Evolutionary conservation across 495 filamentous ascomycete genomes (phyloP).

Genomic region (Letharia columbiana): DNA sequence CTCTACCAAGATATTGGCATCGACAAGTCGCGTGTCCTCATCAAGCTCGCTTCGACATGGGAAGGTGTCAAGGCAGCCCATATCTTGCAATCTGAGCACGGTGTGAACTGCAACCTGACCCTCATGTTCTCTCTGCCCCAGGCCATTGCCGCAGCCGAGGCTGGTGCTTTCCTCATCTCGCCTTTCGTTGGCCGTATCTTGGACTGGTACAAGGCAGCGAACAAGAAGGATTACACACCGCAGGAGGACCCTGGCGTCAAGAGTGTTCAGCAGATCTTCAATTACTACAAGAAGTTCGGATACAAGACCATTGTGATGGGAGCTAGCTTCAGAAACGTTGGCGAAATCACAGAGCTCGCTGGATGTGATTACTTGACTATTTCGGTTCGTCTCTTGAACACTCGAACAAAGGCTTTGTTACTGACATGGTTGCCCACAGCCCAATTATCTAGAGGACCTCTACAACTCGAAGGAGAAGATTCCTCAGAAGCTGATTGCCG

Average conservation of each 20-base stretch:
- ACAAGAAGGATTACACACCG: conserved; percentile 83
- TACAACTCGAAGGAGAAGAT: conserved; percentile 69
- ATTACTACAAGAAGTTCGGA: conserved; percentile 99
- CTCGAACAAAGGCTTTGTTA: neutral
- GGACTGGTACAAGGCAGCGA: conserved; percentile 97
- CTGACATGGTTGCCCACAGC: conserved; percentile 39
- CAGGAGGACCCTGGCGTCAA: conserved; percentile 94
- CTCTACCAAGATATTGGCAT: conserved; percentile 90
- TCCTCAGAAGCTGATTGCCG: conserved; percentile 84
- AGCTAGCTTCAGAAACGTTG: conserved; percentile 89
- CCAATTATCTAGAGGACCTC: conserved; percentile 88
- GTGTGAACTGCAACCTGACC: conserved; percentile 96
- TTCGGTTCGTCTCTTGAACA: conserved; percentile 43
- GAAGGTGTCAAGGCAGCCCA: conserved; percentile 98
- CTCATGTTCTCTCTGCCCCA: conserved; percentile 97
- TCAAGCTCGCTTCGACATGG: conserved; percentile 56
- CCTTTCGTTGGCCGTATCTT: conserved; percentile 99
- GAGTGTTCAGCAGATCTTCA: conserved; percentile 92
- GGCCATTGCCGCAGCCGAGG: conserved; percentile 94
- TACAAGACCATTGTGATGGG: conserved; percentile 99
- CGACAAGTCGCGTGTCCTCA: conserved; percentile 76
- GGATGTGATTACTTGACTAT: conserved; percentile 99
- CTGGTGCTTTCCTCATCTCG: conserved; percentile 96
- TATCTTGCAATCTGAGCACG: conserved; percentile 85
- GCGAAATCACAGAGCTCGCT: conserved; percentile 95